Conservation (phyloP, 805 yeast genomes). For the Yarrowia sp. region DNA sequence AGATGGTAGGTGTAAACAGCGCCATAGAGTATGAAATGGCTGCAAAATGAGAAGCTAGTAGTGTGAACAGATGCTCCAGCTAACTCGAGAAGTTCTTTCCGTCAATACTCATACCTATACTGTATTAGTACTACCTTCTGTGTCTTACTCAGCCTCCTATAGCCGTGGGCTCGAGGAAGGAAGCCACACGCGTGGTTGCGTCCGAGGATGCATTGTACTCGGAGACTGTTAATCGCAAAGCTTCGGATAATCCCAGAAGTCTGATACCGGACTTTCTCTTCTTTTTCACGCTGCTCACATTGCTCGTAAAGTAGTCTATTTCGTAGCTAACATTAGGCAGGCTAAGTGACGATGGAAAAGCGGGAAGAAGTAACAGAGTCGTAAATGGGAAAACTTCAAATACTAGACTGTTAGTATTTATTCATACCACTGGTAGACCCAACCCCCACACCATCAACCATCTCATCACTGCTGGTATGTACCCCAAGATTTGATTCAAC, state of each 20-base stretch:
- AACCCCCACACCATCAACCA: too few species aligned
- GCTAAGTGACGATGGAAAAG: too few species aligned
- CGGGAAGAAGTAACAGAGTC: too few species aligned
- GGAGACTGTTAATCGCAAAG: background rate
- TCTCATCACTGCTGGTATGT: background rate
- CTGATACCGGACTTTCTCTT: constrained; percentile 1
- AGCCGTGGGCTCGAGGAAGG: background rate
- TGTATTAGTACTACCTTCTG: too few species aligned
- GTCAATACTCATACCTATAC: too few species aligned
- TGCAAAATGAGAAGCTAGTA: too few species aligned
- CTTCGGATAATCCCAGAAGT: background rate
- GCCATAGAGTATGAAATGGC: background rate
- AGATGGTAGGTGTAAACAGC: background rate
- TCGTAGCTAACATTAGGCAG: background rate
- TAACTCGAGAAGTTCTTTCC: too few species aligned
- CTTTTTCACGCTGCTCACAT: constrained; percentile 1
- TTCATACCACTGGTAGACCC: too few species aligned
- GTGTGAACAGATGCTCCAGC: too few species aligned
- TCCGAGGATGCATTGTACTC: background rate
- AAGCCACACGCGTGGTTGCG: constrained; percentile 1
- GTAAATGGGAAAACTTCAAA: too few species aligned
- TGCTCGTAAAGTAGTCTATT: constrained; percentile 8
- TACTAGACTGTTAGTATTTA: too few species aligned
- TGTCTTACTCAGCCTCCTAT: background rate
- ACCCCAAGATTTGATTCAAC: background rate